Percentiles rank a stretch among this genome's conserved stretches.
These are phyloP conservation scores for Clonostachys sp. DNA, from an alignment of 2,329 filamentous ascomycete genomes.

Conservation along the genomic window DNA sequence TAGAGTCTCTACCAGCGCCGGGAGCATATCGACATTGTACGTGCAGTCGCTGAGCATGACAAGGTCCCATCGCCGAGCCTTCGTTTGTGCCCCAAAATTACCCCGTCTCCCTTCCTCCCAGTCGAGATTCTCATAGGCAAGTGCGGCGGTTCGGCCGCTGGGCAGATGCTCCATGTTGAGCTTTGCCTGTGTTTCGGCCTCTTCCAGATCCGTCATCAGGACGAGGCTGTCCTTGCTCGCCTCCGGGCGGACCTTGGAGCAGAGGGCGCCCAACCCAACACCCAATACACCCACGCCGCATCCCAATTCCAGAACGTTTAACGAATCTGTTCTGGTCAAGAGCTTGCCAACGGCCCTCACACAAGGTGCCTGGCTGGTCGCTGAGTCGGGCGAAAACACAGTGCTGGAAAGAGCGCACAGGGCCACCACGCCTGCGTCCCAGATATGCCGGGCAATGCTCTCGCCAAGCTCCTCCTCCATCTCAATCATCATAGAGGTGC, in stretches of 20 bases:
- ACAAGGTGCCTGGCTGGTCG: constrained; percentile 15
- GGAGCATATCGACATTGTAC: constrained; percentile 53
- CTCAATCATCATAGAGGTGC: constrained; percentile 21
- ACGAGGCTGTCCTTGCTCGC: constrained; percentile 12
- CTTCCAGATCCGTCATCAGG: constrained; percentile 51
- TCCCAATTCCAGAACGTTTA: constrained; percentile 49
- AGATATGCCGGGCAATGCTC: constrained; percentile 55
- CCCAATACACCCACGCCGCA: constrained; percentile 53
- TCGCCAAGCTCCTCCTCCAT: constrained; percentile 55
- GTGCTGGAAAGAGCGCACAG: constrained; percentile 22
- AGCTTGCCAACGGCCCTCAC: constrained; percentile 21
- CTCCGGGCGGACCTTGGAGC: constrained; percentile 11
- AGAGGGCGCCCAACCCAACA: constrained; percentile 36
- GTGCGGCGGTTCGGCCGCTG: constrained; percentile 3
- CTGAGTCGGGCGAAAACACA: constrained; percentile 15
- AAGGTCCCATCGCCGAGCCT: constrained; percentile 42
- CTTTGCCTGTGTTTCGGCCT: constrained; percentile 42
- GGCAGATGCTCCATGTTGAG: constrained; percentile 36
- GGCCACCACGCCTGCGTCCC: constrained; percentile 51
- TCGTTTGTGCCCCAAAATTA: constrained; percentile 32
- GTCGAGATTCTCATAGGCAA: constrained; percentile 51
- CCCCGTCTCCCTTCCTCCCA: constrained; percentile 48
- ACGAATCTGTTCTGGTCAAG: constrained; percentile 12
- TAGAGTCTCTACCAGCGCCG: constrained; percentile 47
- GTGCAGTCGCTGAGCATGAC: constrained; percentile 56